Conservation (phyloP, 1,139 yeast species). For the Geotrichum candidum region DNA sequence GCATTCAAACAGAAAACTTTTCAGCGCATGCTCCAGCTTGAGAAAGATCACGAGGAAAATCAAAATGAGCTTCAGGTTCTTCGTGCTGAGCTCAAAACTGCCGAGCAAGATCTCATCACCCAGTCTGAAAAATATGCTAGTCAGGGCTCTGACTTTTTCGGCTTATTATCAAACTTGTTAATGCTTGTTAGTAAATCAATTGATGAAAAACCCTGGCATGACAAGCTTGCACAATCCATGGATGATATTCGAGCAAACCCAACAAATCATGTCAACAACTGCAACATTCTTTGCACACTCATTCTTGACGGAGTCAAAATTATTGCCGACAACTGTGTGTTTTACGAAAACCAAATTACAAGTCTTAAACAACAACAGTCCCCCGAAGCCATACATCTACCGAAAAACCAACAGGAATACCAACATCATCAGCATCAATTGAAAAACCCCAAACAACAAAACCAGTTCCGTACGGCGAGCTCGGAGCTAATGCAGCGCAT, state of each 20-base stretch:
- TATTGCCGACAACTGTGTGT: slow-evolving; percentile 1
- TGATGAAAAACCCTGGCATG: slow-evolving; percentile 11
- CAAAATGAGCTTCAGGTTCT: slow-evolving; percentile 3
- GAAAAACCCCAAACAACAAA: not conserved
- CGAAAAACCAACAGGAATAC: not conserved
- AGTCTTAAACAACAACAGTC: not conserved
- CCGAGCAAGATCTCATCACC: slow-evolving; percentile 4
- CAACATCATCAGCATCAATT: not conserved
- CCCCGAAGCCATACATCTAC: not conserved
- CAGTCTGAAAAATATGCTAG: slow-evolving; percentile 9
- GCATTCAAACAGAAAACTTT: slow-evolving; percentile 6
- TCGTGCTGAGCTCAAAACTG: slow-evolving; percentile 5
- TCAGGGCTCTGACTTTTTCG: slow-evolving; percentile 13
- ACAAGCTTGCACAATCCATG: slow-evolving; percentile 1
- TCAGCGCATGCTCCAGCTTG: slow-evolving; percentile 15
- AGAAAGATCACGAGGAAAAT: not conserved
- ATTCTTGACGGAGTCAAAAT: slow-evolving; percentile 10
- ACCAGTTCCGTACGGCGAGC: slow-evolving; percentile 1
- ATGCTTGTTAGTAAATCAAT: not conserved
- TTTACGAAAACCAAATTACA: not conserved
- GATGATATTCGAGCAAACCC: slow-evolving; percentile 6
- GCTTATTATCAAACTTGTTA: slow-evolving; percentile 10
- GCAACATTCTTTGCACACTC: slow-evolving; percentile 3
- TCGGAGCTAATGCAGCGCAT: slow-evolving; percentile 6
- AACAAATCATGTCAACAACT: slow-evolving; percentile 8